These are phyloP conservation scores for Picochlorum sp. DNA, from an alignment of 139 green algal species.

Conservation along the genomic window DNA sequence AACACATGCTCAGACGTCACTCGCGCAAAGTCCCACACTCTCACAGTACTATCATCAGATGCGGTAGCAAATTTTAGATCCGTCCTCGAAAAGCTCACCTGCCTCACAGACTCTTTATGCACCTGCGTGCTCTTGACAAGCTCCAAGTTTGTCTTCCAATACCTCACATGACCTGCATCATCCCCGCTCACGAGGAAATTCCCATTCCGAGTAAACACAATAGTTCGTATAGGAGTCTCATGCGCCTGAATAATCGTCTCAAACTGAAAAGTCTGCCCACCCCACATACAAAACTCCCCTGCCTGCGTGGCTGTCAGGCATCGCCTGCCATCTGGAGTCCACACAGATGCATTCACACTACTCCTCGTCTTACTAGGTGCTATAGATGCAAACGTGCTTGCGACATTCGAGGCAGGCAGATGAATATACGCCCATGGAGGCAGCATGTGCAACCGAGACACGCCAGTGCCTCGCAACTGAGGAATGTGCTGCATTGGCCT, in stretches of 20 bases:
- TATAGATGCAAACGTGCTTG: constrained; percentile 71
- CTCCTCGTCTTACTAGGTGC: constrained; percentile 65
- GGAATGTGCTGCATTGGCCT: background rate
- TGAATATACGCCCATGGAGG: constrained; percentile 58
- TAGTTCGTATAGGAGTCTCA: constrained; percentile 54
- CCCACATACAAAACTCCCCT: constrained; percentile 90
- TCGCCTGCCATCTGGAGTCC: constrained; percentile 80
- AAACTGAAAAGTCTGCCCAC: constrained; percentile 70
- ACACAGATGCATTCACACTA: constrained; percentile 62
- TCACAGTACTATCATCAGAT: constrained; percentile 75
- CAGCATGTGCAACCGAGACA: constrained; percentile 38
- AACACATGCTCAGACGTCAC: constrained; percentile 41
- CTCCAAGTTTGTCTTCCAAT: constrained; percentile 70
- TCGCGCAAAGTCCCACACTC: constrained; percentile 70
- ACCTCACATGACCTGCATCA: constrained; percentile 59
- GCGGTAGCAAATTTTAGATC: constrained; percentile 86
- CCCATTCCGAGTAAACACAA: constrained; percentile 64
- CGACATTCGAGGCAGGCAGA: constrained; percentile 55
- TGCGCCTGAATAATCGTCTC: constrained; percentile 84
- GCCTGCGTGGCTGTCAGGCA: constrained; percentile 67
- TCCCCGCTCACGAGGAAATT: constrained; percentile 75
- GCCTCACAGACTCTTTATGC: constrained; percentile 63
- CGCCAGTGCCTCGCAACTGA: constrained; percentile 28
- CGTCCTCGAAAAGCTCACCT: constrained; percentile 46
- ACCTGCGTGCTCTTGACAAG: constrained; percentile 37